phyloP scores from a whole-genome alignment of 805 yeast species.

The Wickerhamiella bombiphila region DNA sequence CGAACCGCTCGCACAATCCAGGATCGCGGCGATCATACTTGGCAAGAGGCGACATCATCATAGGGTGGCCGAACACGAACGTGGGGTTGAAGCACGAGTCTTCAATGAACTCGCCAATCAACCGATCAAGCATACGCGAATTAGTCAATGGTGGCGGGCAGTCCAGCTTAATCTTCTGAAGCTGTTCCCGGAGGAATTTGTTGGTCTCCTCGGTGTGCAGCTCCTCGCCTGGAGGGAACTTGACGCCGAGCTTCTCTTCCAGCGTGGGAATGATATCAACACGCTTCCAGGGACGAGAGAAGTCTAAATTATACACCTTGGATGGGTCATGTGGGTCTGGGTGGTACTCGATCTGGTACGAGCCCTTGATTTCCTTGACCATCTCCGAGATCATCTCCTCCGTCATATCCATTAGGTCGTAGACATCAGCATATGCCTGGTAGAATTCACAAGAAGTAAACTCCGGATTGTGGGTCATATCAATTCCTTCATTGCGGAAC shows the following conservation, averaged over 20 bases:
- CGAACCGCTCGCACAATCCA: conserved; percentile 96
- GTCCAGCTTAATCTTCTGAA: conserved; percentile 67
- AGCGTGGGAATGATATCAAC: conserved; percentile 92
- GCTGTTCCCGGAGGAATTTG: conserved; percentile 66
- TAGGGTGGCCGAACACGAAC: conserved; percentile 96
- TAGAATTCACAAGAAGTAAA: conserved; percentile 98
- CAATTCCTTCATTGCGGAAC: conserved; percentile 97
- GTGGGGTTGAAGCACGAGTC: conserved; percentile 93
- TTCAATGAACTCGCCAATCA: conserved; percentile 85
- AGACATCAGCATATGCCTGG: conserved; percentile 94
- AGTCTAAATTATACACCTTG: conserved; percentile 57
- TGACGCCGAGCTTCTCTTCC: conserved; percentile 72
- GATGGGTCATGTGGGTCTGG: conserved; percentile 82
- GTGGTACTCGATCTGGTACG: conserved; percentile 72
- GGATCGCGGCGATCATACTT: conserved; percentile 84
- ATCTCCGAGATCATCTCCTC: conserved; percentile 88
- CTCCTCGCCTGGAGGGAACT: conserved; percentile 91
- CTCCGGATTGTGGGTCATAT: conserved; percentile 97
- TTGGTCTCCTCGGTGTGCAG: conserved; percentile 91
- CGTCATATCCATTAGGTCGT: conserved; percentile 81
- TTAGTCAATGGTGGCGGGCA: conserved; percentile 89
- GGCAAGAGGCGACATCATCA: conserved; percentile 99
- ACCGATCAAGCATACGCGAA: conserved; percentile 97
- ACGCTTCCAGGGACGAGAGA: conserved; percentile 97
- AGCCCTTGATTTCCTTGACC: conserved; percentile 92